These are phyloP conservation scores for Cicer cuneatum DNA, from an alignment of 306 rosid genomes.

Conservation along the genomic window DNA sequence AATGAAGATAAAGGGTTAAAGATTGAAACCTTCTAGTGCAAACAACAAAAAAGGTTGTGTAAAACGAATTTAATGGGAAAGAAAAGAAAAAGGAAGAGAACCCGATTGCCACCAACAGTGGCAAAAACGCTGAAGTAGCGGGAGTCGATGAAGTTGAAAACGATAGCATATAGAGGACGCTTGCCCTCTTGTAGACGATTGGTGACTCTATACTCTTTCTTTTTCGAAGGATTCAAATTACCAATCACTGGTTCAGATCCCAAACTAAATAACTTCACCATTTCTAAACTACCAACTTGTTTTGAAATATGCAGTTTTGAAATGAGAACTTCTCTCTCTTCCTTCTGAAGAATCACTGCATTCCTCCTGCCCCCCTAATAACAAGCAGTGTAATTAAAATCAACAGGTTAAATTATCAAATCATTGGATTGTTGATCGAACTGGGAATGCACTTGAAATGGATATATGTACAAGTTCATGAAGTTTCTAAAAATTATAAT, in stretches of 20 bases:
- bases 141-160: slow-evolving; percentile 88
- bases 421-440: neutral
- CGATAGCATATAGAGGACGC: slow-evolving; percentile 83
- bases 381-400: slow-evolving; percentile 8
- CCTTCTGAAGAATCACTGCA: neutral
- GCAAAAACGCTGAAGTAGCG: slow-evolving; percentile 87
- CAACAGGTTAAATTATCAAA: neutral
- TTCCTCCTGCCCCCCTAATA: neutral
- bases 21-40: slow-evolving; percentile 14
- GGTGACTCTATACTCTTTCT: slow-evolving; percentile 78
- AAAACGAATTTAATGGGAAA: neutral
- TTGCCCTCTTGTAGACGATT: slow-evolving; percentile 95
- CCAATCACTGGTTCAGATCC: slow-evolving; percentile 91
- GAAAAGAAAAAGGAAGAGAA: neutral
- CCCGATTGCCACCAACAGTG: slow-evolving; percentile 94
- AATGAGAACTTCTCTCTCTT: neutral
- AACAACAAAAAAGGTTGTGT: neutral
- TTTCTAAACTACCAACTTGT: slow-evolving; percentile 8
- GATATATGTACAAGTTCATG: neutral
- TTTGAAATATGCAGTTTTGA: neutral
- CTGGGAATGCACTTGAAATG: neutral
- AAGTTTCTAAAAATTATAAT: neutral
- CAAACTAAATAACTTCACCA: slow-evolving; percentile 61
- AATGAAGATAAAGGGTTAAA: slow-evolving; percentile 26
- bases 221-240: slow-evolving; percentile 56